Conservation (phyloP, 106 monocot genomes). For the Phalaenopsis equestris region DNA sequence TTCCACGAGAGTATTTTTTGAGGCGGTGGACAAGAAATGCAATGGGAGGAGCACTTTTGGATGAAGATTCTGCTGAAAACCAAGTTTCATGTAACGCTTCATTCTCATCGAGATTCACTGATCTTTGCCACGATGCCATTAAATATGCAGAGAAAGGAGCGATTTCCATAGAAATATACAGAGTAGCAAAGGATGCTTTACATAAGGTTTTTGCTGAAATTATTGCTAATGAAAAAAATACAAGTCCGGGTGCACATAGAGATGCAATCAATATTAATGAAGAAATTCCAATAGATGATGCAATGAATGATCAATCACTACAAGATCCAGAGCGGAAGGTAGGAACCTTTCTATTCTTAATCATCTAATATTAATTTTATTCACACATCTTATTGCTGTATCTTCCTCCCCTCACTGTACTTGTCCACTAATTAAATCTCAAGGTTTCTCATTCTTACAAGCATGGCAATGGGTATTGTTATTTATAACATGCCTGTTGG, state of each 20-base stretch:
- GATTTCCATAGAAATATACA: constrained; percentile 50
- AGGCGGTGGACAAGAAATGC: constrained; percentile 85
- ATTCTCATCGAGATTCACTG: constrained; percentile 52
- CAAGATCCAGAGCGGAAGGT: constrained; percentile 79
- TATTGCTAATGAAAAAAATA: constrained; percentile 45
- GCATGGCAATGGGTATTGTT: too few relatives aligned
- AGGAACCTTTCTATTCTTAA: not conserved
- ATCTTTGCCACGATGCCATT: constrained; percentile 75
- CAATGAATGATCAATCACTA: constrained; percentile 40
- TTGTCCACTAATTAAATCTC: too few relatives aligned
- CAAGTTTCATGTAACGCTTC: constrained; percentile 31
- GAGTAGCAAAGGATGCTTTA: constrained; percentile 61
- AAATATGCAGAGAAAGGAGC: constrained; percentile 74
- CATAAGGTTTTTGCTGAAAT: constrained; percentile 67
- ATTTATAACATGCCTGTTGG: too few relatives aligned
- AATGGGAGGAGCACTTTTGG: constrained; percentile 28
- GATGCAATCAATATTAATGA: constrained; percentile 96
- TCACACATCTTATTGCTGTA: not conserved
- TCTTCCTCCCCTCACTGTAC: not conserved
- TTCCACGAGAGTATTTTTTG: constrained; percentile 74
- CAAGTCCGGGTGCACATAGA: constrained; percentile 35
- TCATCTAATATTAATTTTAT: not conserved
- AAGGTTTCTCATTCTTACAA: too few relatives aligned
- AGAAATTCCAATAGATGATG: constrained; percentile 71
- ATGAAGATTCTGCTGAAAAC: constrained; percentile 20